Evolutionary conservation across 73 alveolate genomes (phyloP).

Genomic region (Paramecium sexaurelia): DNA sequence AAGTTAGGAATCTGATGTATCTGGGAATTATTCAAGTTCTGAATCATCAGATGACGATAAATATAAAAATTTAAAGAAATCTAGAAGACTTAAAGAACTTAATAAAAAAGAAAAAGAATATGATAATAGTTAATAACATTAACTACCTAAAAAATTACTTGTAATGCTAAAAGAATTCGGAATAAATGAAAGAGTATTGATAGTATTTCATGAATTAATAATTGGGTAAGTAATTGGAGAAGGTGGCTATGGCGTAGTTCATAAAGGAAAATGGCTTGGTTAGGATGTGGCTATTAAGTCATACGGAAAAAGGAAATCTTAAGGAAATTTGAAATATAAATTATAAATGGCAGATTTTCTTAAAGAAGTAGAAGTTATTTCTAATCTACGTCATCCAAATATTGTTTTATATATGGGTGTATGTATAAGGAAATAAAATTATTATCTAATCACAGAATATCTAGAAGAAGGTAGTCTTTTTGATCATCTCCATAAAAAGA

Average conservation of each 20-base stretch:
- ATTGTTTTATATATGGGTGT: slow-evolving; percentile 92
- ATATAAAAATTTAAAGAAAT: background rate
- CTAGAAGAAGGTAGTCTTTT: slow-evolving; percentile 75
- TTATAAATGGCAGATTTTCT: slow-evolving; percentile 84
- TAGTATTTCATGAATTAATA: slow-evolving; percentile 18
- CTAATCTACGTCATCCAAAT: slow-evolving; percentile 94
- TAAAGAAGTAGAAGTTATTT: slow-evolving; percentile 91
- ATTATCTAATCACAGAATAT: slow-evolving; percentile 93
- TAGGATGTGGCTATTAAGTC: slow-evolving; percentile 88
- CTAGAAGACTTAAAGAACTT: slow-evolving; percentile 5
- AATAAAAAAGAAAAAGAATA: background rate
- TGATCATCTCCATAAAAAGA: slow-evolving; percentile 80
- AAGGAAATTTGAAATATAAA: slow-evolving; percentile 50
- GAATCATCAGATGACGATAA: background rate
- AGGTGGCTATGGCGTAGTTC: slow-evolving; percentile 88
- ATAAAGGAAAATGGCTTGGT: slow-evolving; percentile 89
- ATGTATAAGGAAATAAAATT: slow-evolving; percentile 76
- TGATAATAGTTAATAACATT: background rate
- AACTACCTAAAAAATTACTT: background rate
- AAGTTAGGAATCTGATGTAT: slow-evolving; percentile 1
- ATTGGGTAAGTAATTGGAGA: slow-evolving; percentile 75
- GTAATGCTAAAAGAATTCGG: slow-evolving; percentile 46
- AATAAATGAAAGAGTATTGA: slow-evolving; percentile 56
- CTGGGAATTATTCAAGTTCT: background rate
- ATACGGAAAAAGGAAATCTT: slow-evolving; percentile 78